Evolutionary conservation across 192 early-diverging fungal species (phyloP).

Genomic region (Backusella morwellensis): DNA sequence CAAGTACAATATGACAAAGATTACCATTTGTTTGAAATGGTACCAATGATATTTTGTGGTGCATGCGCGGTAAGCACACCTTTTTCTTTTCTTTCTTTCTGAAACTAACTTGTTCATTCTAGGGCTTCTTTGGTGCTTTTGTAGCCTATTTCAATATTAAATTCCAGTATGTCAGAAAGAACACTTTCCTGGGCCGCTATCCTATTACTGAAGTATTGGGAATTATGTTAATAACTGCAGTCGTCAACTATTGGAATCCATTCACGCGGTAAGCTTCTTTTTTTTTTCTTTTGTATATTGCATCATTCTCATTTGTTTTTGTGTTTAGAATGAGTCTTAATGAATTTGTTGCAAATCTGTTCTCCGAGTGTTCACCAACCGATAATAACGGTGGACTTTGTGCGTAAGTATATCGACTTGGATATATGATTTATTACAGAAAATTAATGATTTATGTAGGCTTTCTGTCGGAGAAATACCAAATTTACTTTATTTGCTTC

Average conservation of each 20-base stretch:
- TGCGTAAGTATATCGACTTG: conserved; percentile 40
- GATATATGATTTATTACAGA: neutral
- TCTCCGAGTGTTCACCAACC: conserved; percentile 77
- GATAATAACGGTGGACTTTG: conserved; percentile 54
- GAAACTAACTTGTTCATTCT: conserved; percentile 10
- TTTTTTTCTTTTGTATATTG: neutral
- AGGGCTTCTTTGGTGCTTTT: conserved; percentile 86
- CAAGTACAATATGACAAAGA: conserved; percentile 87
- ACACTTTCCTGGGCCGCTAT: conserved; percentile 61
- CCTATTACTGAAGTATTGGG: conserved; percentile 75
- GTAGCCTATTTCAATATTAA: conserved; percentile 71
- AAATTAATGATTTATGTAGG: conserved; percentile 1
- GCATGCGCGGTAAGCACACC: conserved; percentile 61
- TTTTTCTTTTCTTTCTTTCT: neutral
- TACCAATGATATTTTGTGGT: conserved; percentile 83
- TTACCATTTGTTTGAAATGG: conserved; percentile 92
- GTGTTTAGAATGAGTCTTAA: conserved; percentile 68
- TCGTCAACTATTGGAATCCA: conserved; percentile 75
- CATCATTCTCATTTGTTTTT: neutral
- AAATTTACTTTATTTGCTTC: conserved; percentile 50
- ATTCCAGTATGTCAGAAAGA: conserved; percentile 71
- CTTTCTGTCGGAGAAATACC: conserved; percentile 36
- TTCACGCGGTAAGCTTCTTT: conserved; percentile 66
- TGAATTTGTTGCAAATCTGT: conserved; percentile 86
- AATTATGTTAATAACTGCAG: conserved; percentile 69